Evolutionary conservation across 768 basidiomycete species (phyloP), one percentile per base, ranked within the genome.

Genomic region (Boletus subcaerulescens): DNA sequence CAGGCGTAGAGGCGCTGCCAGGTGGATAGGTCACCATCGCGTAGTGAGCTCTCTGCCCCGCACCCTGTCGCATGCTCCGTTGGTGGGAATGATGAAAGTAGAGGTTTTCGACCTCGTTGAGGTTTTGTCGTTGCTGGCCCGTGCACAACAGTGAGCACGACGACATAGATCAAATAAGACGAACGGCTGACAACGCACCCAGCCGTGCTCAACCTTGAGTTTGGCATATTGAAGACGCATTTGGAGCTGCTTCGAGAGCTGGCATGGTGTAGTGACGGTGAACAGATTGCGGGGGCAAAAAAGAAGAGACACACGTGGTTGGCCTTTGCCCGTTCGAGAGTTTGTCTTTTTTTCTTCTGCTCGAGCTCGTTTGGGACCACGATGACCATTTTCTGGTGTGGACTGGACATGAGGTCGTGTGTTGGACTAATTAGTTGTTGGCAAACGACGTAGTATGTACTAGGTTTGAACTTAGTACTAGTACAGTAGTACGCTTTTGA

Each of bases 101-200:
- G 10, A 91, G 75, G 62, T 90, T 90, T 68, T 91, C 89, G 6
- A 91, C 89, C 71, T 91, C 89, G 63, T 87, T 89, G 49, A 91
- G 71, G 44, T 78, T 88, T 69, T 91, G 88, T 55, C 83, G 80
- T 83, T 88, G 86, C 87, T 89, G 64, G 41, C 11, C 26, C 33
- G 18, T 45, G 44, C 14, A 43, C 46, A 32, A 4, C 11, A 26
- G 44, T 55, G 45, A 63, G 40, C 14, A 51, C 45, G 22, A 22
- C 13, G 31, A 39, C 3, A 41, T 4, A 12, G 8, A 32, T n/a
- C 3, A 22, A n/a, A 45, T 17, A 8, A 36, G 26, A 29, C 6
- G 29, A 15, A 29, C 10, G 33, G 43, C 15, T 1, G 18, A 9
- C 4, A 9, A 55, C 46, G 20, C 66, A 89, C 88, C 89, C 89